These are phyloP conservation scores for Colletotrichum sp. DNA, from an alignment of 2,329 filamentous ascomycete genomes.

Conservation along the genomic window DNA sequence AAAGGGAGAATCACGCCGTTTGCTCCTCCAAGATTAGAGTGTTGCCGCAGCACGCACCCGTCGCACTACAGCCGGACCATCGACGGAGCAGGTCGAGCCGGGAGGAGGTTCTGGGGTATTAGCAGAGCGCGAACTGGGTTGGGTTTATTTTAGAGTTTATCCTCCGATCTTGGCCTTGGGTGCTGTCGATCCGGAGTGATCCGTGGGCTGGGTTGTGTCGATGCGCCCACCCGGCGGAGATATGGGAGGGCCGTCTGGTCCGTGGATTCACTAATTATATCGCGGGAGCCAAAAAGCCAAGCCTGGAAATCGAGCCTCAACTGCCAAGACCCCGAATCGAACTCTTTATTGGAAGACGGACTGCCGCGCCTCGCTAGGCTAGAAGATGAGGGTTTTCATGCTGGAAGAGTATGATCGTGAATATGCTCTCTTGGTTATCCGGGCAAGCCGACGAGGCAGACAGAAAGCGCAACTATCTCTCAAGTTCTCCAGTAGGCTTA, in stretches of 20 bases:
- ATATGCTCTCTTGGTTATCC: neutral
- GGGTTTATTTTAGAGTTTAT: neutral
- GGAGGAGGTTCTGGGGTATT: neutral
- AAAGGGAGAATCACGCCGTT: neutral
- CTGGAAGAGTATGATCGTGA: neutral
- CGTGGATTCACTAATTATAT: neutral
- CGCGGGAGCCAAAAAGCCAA: neutral
- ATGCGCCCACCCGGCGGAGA: neutral
- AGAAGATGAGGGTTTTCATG: neutral
- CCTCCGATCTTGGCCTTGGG: neutral
- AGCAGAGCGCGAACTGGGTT: neutral
- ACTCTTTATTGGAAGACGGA: neutral
- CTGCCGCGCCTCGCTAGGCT: rapidly evolving
- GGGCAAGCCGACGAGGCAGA: neutral
- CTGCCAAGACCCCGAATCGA: neutral
- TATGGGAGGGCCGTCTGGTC: neutral
- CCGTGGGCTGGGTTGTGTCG: neutral
- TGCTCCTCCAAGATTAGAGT: neutral
- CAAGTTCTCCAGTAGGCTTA: rapidly evolving
- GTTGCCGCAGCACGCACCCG: neutral
- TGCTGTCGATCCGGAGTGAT: neutral
- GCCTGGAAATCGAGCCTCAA: neutral
- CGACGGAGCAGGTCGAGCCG: neutral
- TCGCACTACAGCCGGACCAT: neutral
- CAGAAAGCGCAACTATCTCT: rapidly evolving